These are phyloP conservation scores for Claviceps digitariae DNA, from an alignment of 2,329 filamentous ascomycete species.

Conservation along the genomic window DNA sequence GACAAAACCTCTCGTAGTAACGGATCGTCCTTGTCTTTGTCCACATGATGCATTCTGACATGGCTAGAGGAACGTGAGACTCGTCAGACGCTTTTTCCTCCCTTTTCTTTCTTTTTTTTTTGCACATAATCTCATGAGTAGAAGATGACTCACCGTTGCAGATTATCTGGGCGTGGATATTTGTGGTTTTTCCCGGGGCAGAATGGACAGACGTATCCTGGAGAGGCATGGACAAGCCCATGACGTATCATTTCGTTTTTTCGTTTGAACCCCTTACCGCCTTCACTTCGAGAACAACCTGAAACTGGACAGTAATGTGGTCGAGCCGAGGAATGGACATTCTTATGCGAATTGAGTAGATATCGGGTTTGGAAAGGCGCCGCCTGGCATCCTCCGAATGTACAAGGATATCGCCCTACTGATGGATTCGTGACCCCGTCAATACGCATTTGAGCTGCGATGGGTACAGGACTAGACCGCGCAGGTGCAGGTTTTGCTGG, in stretches of 20 bases:
- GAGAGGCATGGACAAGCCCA: conserved; percentile 84
- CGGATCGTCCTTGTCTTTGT: conserved; percentile 81
- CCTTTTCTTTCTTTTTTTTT: neutral
- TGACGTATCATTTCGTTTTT: conserved; percentile 64
- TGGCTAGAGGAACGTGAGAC: conserved; percentile 42
- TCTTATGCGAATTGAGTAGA: conserved; percentile 66
- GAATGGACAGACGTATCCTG: conserved; percentile 92
- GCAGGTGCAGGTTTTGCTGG: no score
- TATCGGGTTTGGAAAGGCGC: conserved; percentile 64
- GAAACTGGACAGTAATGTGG: conserved; percentile 53
- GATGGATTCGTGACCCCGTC: conserved; percentile 42
- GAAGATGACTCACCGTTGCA: conserved; percentile 60
- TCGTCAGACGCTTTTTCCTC: conserved; percentile 2
- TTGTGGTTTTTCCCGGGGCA: conserved; percentile 88
- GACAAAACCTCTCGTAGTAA: conserved; percentile 69
- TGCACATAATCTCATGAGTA: neutral
- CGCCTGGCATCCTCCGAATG: conserved; percentile 50
- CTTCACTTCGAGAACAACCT: conserved; percentile 48
- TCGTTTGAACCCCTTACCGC: conserved; percentile 55
- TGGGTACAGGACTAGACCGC: conserved; percentile 23
- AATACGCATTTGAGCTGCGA: conserved; percentile 43
- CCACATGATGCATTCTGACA: conserved; percentile 80
- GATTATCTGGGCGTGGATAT: conserved; percentile 88
- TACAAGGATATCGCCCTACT: conserved; percentile 43
- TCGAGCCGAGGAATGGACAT: conserved; percentile 52